Evolutionary conservation across 2,329 filamentous ascomycete species (phyloP), one percentile per base, ranked within the genome.

Genomic region (Emmonsiellopsis sp.): DNA sequence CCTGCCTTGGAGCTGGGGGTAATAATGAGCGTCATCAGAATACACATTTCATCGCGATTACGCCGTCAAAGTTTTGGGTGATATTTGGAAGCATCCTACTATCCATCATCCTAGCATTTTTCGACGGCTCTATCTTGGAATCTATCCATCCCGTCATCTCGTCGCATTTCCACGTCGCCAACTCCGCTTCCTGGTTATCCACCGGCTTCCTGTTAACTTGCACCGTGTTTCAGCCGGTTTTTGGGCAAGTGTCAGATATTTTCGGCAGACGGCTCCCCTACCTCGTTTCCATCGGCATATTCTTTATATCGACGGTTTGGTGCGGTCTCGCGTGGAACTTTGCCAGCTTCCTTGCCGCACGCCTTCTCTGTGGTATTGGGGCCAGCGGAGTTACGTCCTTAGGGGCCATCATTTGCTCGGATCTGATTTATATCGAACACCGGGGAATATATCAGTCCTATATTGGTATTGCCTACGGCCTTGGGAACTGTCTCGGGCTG

Each of bases 101-200:
- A 11, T 74, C 75, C 4, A 79, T 80, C 61, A 79, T 84, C 57
- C 68, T 74, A 52, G 70, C 66, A 13, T 82, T 76, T 64, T 91
- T 91, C 63, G 87, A 92, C 71, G 79, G 80, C 10, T 91, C 87
- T 4, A 79, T 92, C 58, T 89, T 91, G 86, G 86, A 87, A 3
- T 88, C 86, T 2, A 85, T 80, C 42, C 87, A 92, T 67, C 87
- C 87, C 0, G 85, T 88, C 53, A 90, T 91, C 57, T 90, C 87
- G 0, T 88, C 86, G 1, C 83, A 91, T 66, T 92, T 92, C 68
- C 74, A 83, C 56, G 80, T 85, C 49, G 87, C 86, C 37, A 88
- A 91, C 66, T 82, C 82, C 48, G 87, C 87, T 2, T 88, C 86
- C 2, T 92, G 87, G 87, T 75, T 92, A 5, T 88, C 86, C 2